Base-by-base conservation (phyloP, 2,329 filamentous ascomycete genomes). In the Exophiala spinifera region DNA sequence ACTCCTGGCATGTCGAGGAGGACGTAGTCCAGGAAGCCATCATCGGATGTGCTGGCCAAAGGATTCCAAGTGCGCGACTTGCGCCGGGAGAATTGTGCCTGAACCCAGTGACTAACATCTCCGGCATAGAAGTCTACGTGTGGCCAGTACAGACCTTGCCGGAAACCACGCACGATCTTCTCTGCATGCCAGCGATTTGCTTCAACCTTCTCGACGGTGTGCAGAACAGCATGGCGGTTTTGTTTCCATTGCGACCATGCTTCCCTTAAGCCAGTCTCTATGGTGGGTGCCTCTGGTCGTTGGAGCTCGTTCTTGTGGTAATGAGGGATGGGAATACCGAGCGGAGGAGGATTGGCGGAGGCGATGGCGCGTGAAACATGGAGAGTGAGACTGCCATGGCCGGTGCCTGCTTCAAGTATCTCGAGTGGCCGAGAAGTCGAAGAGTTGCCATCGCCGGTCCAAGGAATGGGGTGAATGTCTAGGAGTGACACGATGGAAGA, bases 381-480 rank as follows among this genome's bases (percentile, higher is more conserved):
- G 3, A 94, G 71, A 0, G 88, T 92, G 54, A 94, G 71, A 31
- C 86, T 85, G 54, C 89, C 89, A 76, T 91, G 88, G n/a, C 89
- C 89, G 3, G 89, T 94, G 14, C 89, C 89, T 44, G 88, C 88
- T 70, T 94, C 89, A 49, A 94, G 84, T 42, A 94, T 88, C 66
- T 92, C 87, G 11, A 91, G 69, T 0, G 78, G 80, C 7, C 74
- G 69, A 34, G 63, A 59, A 2, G 25, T 17, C 6, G 43, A 20
- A 14, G 62, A 47, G 17, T 63, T 34, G 47, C n/a, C n/a, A n/a
- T 59, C 59, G 5, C 66, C 65, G 7, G 65, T 65, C 4, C 68
- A 46, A 4, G 70, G 67, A 2, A 74, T 66, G 25, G 83, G 80
- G 67, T 92, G 85, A 42, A 94, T 76, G 67, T 94, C 88, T 19